A percentile compares a stretch with the other conserved stretches of the same genome.
phyloP scores from a whole-genome alignment of 2,329 filamentous ascomycete species.

The Rhinocladiella mackenziei region DNA sequence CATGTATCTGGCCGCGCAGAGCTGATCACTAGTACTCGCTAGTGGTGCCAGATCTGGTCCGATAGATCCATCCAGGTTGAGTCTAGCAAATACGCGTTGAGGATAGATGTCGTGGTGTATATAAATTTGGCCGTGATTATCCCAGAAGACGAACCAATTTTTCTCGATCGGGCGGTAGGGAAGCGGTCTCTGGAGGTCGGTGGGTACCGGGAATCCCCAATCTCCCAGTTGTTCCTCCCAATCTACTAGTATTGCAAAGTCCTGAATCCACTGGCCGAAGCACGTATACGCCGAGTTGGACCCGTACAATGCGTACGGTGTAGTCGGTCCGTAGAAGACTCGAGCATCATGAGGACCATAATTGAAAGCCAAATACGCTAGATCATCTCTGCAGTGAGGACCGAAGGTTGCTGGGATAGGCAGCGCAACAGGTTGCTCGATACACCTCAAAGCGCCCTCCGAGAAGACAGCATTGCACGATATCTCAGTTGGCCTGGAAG shows the following conservation, averaged over 20 bases:
- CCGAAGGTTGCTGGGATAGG: slow-evolving; percentile 35
- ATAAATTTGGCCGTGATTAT: slow-evolving; percentile 45
- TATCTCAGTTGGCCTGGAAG: slow-evolving; percentile 38
- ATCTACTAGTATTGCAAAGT: slow-evolving; percentile 46
- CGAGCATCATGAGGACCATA: slow-evolving; percentile 57
- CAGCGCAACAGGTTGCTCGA: slow-evolving; percentile 5
- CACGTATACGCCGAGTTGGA: slow-evolving; percentile 54
- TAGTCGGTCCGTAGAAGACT: slow-evolving; percentile 53
- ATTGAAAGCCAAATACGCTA: slow-evolving; percentile 31
- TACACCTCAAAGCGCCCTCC: background rate
- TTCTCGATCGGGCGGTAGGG: slow-evolving; percentile 52
- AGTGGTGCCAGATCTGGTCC: slow-evolving; percentile 46
- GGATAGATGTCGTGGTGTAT: slow-evolving; percentile 53
- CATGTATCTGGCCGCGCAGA: slow-evolving; percentile 48
- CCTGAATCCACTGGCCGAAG: slow-evolving; percentile 55
- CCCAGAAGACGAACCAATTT: slow-evolving; percentile 63
- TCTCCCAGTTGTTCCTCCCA: background rate
- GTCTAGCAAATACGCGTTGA: slow-evolving; percentile 47
- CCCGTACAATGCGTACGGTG: slow-evolving; percentile 52
- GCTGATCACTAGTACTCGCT: slow-evolving; percentile 38
- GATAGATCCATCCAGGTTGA: slow-evolving; percentile 45
- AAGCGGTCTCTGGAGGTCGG: slow-evolving; percentile 45
- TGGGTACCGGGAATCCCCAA: slow-evolving; percentile 42
- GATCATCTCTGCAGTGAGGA: slow-evolving; percentile 44
- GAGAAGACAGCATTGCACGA: slow-evolving; percentile 44